Evolutionary conservation across 148 eudicot species (phyloP).

Genomic region (Silene latifolia): DNA sequence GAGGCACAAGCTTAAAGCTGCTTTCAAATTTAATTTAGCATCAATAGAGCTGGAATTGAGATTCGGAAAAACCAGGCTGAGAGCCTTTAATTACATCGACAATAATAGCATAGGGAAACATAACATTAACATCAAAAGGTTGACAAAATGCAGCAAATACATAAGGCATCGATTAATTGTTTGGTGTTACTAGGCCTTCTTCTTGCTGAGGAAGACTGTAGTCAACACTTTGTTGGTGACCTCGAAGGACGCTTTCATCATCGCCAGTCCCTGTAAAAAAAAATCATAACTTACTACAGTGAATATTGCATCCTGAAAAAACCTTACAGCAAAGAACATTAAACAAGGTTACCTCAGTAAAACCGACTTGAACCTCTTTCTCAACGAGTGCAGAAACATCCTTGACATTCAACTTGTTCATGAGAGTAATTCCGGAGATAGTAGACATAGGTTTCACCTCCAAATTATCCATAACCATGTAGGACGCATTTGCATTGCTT

Average conservation of each 20-base stretch:
- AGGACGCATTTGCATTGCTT: not conserved
- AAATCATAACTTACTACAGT: too few relatives aligned
- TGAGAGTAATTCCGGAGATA: too few relatives aligned
- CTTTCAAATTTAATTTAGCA: too few relatives aligned
- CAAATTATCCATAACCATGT: constrained; percentile 22
- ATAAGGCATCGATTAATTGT: too few relatives aligned
- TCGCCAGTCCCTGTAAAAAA: constrained; percentile 22
- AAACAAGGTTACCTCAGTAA: constrained; percentile 10
- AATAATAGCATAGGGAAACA: not conserved
- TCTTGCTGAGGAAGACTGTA: constrained; percentile 21
- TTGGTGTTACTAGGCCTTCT: not conserved
- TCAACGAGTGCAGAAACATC: too few relatives aligned
- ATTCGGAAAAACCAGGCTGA: too few relatives aligned
- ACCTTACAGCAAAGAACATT: too few relatives aligned
- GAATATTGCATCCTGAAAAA: not conserved
- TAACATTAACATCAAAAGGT: not conserved
- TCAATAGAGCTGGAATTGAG: not conserved
- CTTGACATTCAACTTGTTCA: too few relatives aligned
- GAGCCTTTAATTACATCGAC: not conserved
- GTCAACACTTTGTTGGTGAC: constrained; percentile 18
- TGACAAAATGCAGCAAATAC: not conserved
- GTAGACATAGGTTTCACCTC: constrained; percentile 21
- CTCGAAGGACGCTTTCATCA: constrained; percentile 30
- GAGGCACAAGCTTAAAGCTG: too few relatives aligned
- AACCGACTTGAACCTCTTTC: constrained; percentile 18